Base-by-base conservation (phyloP, 2,329 filamentous ascomycete genomes). In the Chaetomium sp. region DNA sequence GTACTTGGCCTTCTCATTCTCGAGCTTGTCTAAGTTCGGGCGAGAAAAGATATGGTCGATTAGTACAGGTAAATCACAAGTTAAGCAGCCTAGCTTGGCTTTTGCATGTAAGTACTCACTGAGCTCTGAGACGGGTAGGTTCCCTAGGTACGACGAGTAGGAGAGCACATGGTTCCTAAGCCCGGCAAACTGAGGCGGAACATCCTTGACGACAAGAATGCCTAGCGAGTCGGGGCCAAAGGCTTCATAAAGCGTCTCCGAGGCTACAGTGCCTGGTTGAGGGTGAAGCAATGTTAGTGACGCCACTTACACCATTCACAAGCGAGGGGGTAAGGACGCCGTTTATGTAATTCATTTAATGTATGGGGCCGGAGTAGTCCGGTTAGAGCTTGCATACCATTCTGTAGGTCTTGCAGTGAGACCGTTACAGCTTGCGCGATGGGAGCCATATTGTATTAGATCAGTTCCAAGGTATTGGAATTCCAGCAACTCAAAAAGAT, bases 181-280 rank as follows among this genome's bases (percentile, higher is more conserved):
- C n/a, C 79, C 72, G 11, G 79, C 71, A 65, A 95, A 99, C 52
- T 82, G 76, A 5, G 78, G 60, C 0, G 91, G 89, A 0, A 97
- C 81, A 68, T 91, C 89, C 68, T 88, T 90, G 48, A 99, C 91
- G n/a, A 97, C 76, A 54, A 99, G 86, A 52, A 99, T 96, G 0
- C 94, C 94, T 10, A 97, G 77, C 2, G 91, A 96, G 33, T 88
- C 84, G 1, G 91, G 90, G 0, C 94, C 94, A 68, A 99, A 97
- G 0, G 94, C 94, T 63, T 87, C 72, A 64, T 88, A 81, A 9
- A 94, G 78, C 0, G 81, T 80, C 54, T 82, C 79, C 52, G 89
- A 86, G 0, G 86, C 78, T 46, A 92, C 77, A 55, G 79, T 80
- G 19, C 83, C 87, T 89, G 40, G 5, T 27, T 40, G 32, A 35